Conservation (phyloP, 2,329 filamentous ascomycete species). For the Laburnicola sp. region DNA sequence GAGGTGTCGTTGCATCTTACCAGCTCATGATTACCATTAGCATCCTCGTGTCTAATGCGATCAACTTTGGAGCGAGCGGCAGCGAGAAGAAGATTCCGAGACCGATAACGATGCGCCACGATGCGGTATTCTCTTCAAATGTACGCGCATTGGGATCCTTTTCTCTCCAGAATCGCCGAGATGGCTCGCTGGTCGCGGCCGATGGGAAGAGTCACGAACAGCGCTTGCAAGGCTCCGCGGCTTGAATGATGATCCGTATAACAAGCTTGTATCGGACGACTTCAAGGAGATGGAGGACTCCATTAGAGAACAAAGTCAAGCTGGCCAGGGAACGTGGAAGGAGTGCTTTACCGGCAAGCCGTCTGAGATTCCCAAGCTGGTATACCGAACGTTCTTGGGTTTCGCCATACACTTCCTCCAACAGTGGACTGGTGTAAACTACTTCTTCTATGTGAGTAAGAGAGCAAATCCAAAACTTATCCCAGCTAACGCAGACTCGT, state of each 20-base stretch:
- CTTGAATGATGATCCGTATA: conserved; percentile 52
- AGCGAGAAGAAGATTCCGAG: too few species aligned
- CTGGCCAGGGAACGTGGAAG: conserved; percentile 33
- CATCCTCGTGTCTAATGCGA: conserved; percentile 41
- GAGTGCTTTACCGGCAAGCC: conserved; percentile 40
- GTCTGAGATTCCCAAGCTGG: conserved; percentile 47
- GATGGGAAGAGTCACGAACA: neutral
- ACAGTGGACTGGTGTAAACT: conserved; percentile 54
- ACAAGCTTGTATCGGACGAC: conserved; percentile 56
- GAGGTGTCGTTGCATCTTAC: conserved; percentile 59
- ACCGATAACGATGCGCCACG: conserved; percentile 42
- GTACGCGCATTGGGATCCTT: neutral
- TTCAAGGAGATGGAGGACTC: conserved; percentile 48
- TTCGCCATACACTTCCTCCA: conserved; percentile 37
- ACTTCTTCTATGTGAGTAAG: conserved; percentile 49
- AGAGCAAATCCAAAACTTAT: neutral
- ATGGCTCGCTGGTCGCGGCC: neutral
- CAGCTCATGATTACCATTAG: conserved; percentile 53
- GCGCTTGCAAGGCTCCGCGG: conserved; percentile 52
- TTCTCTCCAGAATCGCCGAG: neutral
- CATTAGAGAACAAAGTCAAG: conserved; percentile 32
- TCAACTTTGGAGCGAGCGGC: conserved; percentile 46
- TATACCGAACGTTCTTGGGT: conserved; percentile 37
- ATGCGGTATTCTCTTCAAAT: too few species aligned
- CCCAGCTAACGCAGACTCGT: conserved; percentile 43